Base-by-base conservation (phyloP, 192 early-diverging fungal species). In the Coemansia sp. region DNA sequence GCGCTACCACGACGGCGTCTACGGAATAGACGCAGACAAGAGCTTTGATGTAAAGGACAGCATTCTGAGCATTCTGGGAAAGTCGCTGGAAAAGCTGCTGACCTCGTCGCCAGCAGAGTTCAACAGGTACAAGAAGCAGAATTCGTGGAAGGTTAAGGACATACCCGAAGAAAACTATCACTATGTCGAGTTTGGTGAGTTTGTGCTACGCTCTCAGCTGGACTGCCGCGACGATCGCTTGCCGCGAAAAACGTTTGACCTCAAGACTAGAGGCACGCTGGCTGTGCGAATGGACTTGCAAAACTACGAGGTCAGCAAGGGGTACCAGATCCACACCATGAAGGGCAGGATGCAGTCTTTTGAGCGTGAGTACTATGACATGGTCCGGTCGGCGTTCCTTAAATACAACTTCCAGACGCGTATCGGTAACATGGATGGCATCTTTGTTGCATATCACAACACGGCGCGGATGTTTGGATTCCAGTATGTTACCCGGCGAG, bases 361-460 rank as follows among this genome's bases (percentile, higher is more conserved):
- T 68, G 94, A 97, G 66, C 80, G 92, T 36, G 94, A 97, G 72
- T 88, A 91, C 60, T 90, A 88, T 58, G 94, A 95, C 65, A 92
- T 95, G 91, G 78, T 90, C 23, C 85, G 92, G n/a, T 85, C 87
- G 0, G 88, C 90, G 4, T 88, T 94, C 54, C 67, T 97, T 33
- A 97, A 95, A 64, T 72, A 67, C 69, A 93, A 86, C 66, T 85
- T 95, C 41, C 94, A 97, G 72, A 89, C 81, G 2, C 85, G 92
- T 5, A 93, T 97, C 35, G 94, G 94, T 3, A 82, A 87, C 49
- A 97, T 97, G 94, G 93, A 95, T 58, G 94, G 94, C 1, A 85
- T 95, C 3, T 86, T 97, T 58, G 90, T 97, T 1, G 81, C 84
- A 2, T 95, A 91, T 59, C 94, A 97, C 71, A 97, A 94, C 64